phyloP scores from a whole-genome alignment of 1,284 basidiomycete species.

The Moniliophthora roreri region DNA sequence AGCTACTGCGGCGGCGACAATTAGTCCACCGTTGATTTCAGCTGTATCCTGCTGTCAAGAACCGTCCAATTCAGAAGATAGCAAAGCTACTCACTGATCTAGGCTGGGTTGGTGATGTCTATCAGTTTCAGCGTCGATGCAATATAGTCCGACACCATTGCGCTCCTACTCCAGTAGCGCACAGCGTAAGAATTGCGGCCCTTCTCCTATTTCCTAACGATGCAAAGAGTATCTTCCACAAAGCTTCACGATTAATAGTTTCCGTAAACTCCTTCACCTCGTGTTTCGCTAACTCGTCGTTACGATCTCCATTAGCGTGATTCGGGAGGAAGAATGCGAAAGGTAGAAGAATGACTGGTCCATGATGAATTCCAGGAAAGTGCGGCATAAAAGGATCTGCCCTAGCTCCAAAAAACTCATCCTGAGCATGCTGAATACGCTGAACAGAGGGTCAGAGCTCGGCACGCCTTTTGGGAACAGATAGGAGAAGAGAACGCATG shows the following conservation, averaged over 20 bases:
- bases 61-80: too few species aligned
- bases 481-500: not conserved
- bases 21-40: not conserved
- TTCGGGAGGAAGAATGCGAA: conserved; percentile 66
- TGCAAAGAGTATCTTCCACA: conserved; percentile 58
- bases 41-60: too few species aligned
- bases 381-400: conserved; percentile 49
- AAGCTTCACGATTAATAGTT: conserved; percentile 55
- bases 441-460: not conserved
- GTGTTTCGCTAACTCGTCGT: conserved; percentile 71
- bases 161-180: not conserved
- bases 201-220: conserved; percentile 59
- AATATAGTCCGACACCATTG: not conserved
- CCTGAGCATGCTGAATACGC: not conserved
- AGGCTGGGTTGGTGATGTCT: not conserved
- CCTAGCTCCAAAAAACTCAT: not conserved
- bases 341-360: conserved; percentile 61
- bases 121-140: not conserved
- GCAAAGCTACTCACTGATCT: not conserved
- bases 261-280: conserved; percentile 78
- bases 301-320: conserved; percentile 68
- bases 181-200: not conserved
- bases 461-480: not conserved
- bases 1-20: not conserved
- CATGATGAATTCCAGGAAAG: conserved; percentile 62